Evolutionary conservation across 106 monocot species (phyloP).

Genomic region (Hemerocallis citrina): DNA sequence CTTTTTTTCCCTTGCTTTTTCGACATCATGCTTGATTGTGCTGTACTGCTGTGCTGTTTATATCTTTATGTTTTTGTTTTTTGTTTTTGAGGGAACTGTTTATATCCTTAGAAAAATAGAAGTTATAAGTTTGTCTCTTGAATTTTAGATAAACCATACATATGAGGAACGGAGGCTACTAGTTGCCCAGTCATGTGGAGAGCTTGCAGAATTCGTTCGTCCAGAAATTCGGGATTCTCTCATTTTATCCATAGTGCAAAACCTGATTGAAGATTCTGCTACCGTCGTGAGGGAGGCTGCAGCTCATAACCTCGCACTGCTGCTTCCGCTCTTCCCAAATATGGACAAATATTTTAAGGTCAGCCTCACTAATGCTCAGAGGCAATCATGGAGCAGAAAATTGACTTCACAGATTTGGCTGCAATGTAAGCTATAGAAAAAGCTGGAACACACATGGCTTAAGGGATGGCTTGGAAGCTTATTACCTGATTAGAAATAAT

Average conservation of each 20-base stretch:
- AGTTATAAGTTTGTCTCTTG: slow-evolving; percentile 5
- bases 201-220: slow-evolving; percentile 87
- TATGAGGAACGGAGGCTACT: slow-evolving; percentile 94
- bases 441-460: slow-evolving; percentile 40
- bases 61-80: too few species aligned
- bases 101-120: neutral
- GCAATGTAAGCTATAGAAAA: slow-evolving; percentile 87
- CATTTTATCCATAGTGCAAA: slow-evolving; percentile 94
- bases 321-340: slow-evolving; percentile 93
- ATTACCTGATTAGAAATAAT: slow-evolving; percentile 22
- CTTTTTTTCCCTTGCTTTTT: too few species aligned
- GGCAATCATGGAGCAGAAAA: slow-evolving; percentile 87
- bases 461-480: slow-evolving; percentile 40
- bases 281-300: slow-evolving; percentile 92
- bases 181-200: slow-evolving; percentile 97
- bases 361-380: slow-evolving; percentile 86
- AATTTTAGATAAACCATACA: slow-evolving; percentile 77
- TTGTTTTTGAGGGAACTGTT: too few species aligned
- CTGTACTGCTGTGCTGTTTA: too few species aligned
- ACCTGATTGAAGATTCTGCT: slow-evolving; percentile 93
- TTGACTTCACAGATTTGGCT: slow-evolving; percentile 81
- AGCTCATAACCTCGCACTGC: slow-evolving; percentile 85
- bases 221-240: slow-evolving; percentile 97
- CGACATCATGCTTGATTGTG: slow-evolving; percentile 5
- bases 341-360: slow-evolving; percentile 99